These are phyloP conservation scores for Whalleya microplaca DNA, from an alignment of 2,329 filamentous ascomycete genomes.

Conservation along the genomic window DNA sequence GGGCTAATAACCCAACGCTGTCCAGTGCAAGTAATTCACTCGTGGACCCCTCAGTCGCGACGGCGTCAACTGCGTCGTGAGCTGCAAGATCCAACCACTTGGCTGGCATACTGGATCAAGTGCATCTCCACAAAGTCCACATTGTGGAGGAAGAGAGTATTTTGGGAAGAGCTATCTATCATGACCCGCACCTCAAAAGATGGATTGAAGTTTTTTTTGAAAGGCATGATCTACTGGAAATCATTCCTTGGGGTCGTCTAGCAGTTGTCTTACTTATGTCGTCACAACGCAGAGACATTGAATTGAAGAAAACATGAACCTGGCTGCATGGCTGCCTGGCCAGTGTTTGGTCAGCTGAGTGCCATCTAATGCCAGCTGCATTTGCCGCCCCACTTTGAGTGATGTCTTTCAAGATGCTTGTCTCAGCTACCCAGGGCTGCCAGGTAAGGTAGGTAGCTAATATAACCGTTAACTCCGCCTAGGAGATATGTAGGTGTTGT, in stretches of 20 bases:
- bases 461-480: too few species aligned
- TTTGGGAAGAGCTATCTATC: background rate
- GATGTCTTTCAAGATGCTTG: too few species aligned
- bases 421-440: too few species aligned
- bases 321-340: too few species aligned
- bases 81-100: background rate
- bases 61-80: background rate
- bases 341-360: too few species aligned
- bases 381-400: too few species aligned
- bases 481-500: too few species aligned
- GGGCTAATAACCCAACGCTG: background rate
- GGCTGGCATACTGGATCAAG: background rate
- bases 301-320: too few species aligned
- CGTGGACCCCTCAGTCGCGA: background rate
- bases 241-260: conserved; percentile 11
- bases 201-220: conserved; percentile 8
- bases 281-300: background rate
- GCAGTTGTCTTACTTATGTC: conserved; percentile 1
- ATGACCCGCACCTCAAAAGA: background rate
- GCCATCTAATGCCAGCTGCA: too few species aligned
- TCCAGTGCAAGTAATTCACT: background rate
- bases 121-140: background rate
- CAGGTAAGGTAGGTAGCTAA: too few species aligned
- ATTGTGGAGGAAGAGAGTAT: background rate
- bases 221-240: conserved; percentile 20